Base-by-base conservation (phyloP, 257 asterid species). In the Thymus mandschuricus region DNA sequence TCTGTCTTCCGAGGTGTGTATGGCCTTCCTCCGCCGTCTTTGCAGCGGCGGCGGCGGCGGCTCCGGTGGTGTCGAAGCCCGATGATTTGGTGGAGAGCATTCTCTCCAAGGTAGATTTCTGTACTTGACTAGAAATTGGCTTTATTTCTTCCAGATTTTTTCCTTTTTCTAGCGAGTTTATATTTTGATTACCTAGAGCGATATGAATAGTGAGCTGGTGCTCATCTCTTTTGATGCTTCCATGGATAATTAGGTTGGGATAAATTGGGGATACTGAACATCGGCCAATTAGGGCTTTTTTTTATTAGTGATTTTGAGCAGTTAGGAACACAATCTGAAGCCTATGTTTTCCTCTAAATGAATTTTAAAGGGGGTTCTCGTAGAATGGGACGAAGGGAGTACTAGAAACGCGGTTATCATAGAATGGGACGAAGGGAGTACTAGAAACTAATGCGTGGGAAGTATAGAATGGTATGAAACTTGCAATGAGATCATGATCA, bases 51-150 rank as follows among this genome's bases (percentile, higher is more conserved):
- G 81, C 90, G 45, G 66, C 91, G 27, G 86, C 79, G 43, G 35
- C 79, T 63, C 81, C 86, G 4, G 44, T 72, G 64, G 61, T 83
- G n/a, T 69, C 83, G 54, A 82, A 77, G 55, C 87, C 86, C 2
- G 85, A 82, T 77, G 85, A 86, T 61, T 86, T 86, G 73, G 96
- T 88, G 13, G 73, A 46, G 41, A 57, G 78, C 68, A 86, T 89
- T 70, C 75, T 89, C n/a, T 84, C 96, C 33, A 84, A 92, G 96
- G 98, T 87, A 73, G 38, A 6, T 59, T 60, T 51, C 52, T 50
- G 2, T 11, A 28, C 40, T 45, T 12, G 12, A 7, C 8, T 41
- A 27, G 28, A 10, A 54, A 52, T 50, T 35, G 27, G 50, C 13
- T 48, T 12, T 59, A 10, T 29, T 48, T 58, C 6, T 1, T 10